Evolutionary conservation across 202 grass and related monocot genomes (phyloP), one percentile per base, ranked within the genome.

Genomic region (Schoenoplectus triqueter): DNA sequence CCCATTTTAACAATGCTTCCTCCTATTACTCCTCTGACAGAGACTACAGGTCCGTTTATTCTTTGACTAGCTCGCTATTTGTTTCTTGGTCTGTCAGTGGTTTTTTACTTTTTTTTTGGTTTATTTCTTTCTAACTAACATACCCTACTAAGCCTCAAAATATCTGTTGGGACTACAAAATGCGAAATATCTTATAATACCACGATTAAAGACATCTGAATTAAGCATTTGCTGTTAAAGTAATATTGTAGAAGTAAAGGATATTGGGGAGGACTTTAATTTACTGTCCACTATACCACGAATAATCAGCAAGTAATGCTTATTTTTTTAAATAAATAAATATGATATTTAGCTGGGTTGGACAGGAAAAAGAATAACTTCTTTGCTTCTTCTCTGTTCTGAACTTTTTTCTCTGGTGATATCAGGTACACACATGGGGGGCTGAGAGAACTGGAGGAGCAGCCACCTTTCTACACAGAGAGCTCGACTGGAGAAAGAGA

Each of bases 381-480:
- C 75, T 79, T 79, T 39, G 80, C 62, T 64, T 82, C 74, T 78
- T 80, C 7, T 80, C 31, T 64, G 52, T 74, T 72, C 47, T 83
- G 9, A 82, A 62, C 5, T 47, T 84, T 66, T 84, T 83, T 56
- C 14, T 31, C 13, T 77, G 39, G 81, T 59, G 81, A 62, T 56
- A 86, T 87, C 81, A 90, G 89, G 54, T 97, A 97, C 74, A 83
- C 80, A 4, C 92, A 92, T 82, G 72, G 80, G n/a, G 72, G 82
- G 11, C 7, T 90, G 39, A 93, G 86, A 81, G 92, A 92, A 71
- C 87, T 92, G 78, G 91, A 92, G 47, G 90, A 94, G 81, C 89
- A 94, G 22, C 66, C 22, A 88, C 49, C 81, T 51, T 97, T 97
- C 90, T 90, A 92, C 90, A 87, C 95, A 52, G 89, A 97, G 21